phyloP scores from a whole-genome alignment of 1,284 basidiomycete genomes.

The Puccinia novopanici region DNA sequence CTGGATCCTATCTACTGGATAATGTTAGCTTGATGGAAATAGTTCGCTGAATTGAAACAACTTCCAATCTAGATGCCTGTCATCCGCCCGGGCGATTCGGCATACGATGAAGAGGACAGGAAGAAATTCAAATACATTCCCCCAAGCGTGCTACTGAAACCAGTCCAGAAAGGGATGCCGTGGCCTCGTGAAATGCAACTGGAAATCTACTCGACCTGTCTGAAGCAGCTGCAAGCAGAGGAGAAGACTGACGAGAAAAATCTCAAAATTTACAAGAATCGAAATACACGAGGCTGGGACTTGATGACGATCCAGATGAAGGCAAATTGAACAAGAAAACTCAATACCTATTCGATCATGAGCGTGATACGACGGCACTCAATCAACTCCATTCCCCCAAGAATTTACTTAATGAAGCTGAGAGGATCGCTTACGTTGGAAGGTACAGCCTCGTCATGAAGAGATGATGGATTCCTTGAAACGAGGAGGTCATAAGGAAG shows the following conservation, averaged over 20 bases:
- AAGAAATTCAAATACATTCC: conserved; percentile 47
- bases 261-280: conserved; percentile 70
- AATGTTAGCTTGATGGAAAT: background rate
- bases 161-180: background rate
- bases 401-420: conserved; percentile 85
- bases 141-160: background rate
- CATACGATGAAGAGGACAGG: conserved; percentile 45
- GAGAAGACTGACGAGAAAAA: conserved; percentile 72
- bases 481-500: conserved; percentile 63
- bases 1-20: background rate
- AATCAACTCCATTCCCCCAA: conserved; percentile 96
- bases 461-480: conserved; percentile 68
- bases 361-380: conserved; percentile 96
- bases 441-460: conserved; percentile 77
- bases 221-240: conserved; percentile 35
- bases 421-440: conserved; percentile 92
- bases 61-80: conserved; percentile 38
- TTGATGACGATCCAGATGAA: conserved; percentile 71
- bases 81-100: conserved; percentile 40
- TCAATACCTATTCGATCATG: conserved; percentile 87
- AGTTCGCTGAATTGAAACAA: conserved; percentile 15
- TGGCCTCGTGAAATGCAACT: conserved; percentile 39
- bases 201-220: conserved; percentile 43
- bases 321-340: conserved; percentile 83
- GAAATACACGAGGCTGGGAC: conserved; percentile 74